Conservation (phyloP, 768 basidiomycete genomes). For the Suillus fuscotomentosus region DNA sequence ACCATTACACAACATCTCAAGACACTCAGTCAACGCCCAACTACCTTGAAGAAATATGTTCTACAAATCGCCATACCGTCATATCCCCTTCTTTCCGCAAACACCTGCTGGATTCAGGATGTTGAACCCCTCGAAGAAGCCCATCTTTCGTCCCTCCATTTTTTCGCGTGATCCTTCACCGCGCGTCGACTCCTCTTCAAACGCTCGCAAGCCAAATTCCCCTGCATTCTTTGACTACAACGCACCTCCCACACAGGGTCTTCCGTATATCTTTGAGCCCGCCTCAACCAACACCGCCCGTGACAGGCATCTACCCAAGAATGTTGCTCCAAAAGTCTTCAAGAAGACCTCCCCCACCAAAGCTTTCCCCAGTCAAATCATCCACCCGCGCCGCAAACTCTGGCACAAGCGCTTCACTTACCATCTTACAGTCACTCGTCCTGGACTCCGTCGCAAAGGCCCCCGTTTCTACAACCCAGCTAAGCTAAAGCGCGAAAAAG, state of each 20-base stretch:
- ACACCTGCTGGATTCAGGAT: slow-evolving; percentile 28
- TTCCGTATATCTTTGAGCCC: slow-evolving; percentile 5
- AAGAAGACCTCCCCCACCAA: neutral
- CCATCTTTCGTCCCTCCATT: slow-evolving; percentile 12
- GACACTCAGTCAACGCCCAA: neutral
- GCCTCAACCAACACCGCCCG: neutral
- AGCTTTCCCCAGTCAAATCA: neutral
- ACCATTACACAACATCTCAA: neutral
- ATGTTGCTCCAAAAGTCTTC: neutral
- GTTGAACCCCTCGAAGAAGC: slow-evolving; percentile 10
- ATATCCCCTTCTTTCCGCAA: slow-evolving; percentile 10
- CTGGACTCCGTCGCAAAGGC: slow-evolving; percentile 8
- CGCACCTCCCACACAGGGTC: slow-evolving; percentile 8
- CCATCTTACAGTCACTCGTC: neutral
- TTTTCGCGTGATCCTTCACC: slow-evolving; percentile 12
- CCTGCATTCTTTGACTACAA: slow-evolving; percentile 8
- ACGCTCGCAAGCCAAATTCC: neutral
- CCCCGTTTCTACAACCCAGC: neutral
- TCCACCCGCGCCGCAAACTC: slow-evolving; percentile 12
- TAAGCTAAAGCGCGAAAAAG: slow-evolving; percentile 4
- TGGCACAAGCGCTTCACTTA: slow-evolving; percentile 19
- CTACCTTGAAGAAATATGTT: slow-evolving; percentile 17
- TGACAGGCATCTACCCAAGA: neutral
- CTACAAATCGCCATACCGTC: slow-evolving; percentile 11
- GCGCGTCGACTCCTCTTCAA: slow-evolving; percentile 13